These are phyloP conservation scores for Rhizophagus clarus DNA, from an alignment of 192 early-diverging fungal genomes.

Conservation along the genomic window DNA sequence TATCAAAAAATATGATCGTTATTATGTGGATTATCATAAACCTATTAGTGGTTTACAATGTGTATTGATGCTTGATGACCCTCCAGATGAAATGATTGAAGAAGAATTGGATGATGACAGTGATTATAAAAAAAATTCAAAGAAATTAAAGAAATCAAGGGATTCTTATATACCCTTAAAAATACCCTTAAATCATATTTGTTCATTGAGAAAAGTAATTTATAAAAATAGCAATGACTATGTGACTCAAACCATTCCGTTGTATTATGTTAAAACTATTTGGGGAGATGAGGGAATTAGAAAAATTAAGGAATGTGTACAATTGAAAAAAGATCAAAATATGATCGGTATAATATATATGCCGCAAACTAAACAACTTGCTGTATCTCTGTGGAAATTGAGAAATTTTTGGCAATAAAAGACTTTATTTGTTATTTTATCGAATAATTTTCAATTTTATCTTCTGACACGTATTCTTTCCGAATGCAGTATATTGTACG, in stretches of 20 bases:
- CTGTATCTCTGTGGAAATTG: slow-evolving; percentile 1
- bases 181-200: background rate
- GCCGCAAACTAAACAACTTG: background rate
- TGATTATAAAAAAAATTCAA: background rate
- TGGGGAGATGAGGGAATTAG: background rate
- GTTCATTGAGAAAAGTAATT: background rate
- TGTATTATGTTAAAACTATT: slow-evolving; percentile 6
- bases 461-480: no score
- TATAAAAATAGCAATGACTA: background rate
- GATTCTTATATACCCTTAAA: background rate
- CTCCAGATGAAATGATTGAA: background rate
- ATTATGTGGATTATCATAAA: background rate
- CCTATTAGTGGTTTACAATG: background rate
- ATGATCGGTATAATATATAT: background rate
- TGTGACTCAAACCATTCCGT: background rate
- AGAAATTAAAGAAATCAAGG: background rate
- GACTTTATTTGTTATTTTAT: no score
- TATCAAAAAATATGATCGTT: background rate
- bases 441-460: no score
- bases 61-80: slow-evolving; percentile 10
- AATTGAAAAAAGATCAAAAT: background rate
- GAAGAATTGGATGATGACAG: background rate
- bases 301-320: background rate
- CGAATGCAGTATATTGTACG: no score
- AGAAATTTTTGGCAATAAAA: background rate